Evolutionary conservation across 2,329 filamentous ascomycete species (phyloP).

Genomic region (Acrocalymma vagum): DNA sequence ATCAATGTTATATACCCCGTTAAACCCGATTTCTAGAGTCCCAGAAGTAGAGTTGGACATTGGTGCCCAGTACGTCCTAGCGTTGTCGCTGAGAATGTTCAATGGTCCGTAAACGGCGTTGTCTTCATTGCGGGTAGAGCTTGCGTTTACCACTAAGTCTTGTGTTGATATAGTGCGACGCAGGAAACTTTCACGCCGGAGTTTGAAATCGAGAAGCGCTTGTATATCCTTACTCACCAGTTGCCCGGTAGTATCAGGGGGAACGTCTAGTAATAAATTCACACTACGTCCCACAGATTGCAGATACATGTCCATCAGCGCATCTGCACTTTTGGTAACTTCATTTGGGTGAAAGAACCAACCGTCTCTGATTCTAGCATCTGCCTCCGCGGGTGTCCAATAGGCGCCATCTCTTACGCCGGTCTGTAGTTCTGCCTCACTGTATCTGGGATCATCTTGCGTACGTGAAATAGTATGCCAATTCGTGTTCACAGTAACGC

Average conservation of each 20-base stretch:
- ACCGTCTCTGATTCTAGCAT: conserved; percentile 16
- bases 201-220: conserved; percentile 12
- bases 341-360: conserved; percentile 23
- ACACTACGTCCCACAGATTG: conserved; percentile 18
- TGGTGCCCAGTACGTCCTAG: conserved; percentile 19
- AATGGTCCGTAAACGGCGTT: conserved; percentile 8
- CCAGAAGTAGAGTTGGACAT: conserved; percentile 15
- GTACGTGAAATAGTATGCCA: conserved; percentile 24
- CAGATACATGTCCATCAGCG: conserved; percentile 19
- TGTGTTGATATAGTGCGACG: conserved; percentile 7
- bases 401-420: conserved; percentile 20
- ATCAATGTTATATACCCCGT: conserved; percentile 8
- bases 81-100: conserved; percentile 14
- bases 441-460: conserved; percentile 16
- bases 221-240: conserved; percentile 10
- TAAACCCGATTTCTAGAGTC: conserved; percentile 13
- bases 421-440: conserved; percentile 12
- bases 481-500: conserved; percentile 17
- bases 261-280: conserved; percentile 20
- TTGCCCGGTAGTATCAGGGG: conserved; percentile 17
- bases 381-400: conserved; percentile 23
- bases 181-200: conserved; percentile 15
- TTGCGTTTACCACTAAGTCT: conserved; percentile 7
- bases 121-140: conserved; percentile 13
- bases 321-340: conserved; percentile 12